phyloP scores from a whole-genome alignment of 2,329 filamentous ascomycete genomes.

The Dactylellina parvicollis region DNA sequence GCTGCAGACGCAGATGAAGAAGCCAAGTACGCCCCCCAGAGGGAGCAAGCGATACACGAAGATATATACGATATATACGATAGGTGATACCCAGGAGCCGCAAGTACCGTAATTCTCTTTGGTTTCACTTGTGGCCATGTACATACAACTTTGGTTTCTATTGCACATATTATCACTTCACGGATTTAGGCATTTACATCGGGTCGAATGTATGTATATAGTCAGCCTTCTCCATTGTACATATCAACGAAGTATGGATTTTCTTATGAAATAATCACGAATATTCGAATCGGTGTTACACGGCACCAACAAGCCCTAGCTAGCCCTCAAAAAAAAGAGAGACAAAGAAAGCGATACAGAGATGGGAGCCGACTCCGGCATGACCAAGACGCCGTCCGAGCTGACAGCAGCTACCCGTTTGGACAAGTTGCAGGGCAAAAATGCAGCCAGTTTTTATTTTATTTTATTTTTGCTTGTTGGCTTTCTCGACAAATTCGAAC shows the following conservation, averaged over 20 bases:
- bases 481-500: not conserved
- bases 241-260: not conserved
- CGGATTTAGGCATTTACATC: not conserved
- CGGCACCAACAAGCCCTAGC: too few relatives aligned
- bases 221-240: not conserved
- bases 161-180: slow-evolving; percentile 5
- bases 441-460: slow-evolving; percentile 2
- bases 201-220: not conserved
- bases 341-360: not conserved
- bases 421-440: slow-evolving; percentile 7
- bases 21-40: not conserved
- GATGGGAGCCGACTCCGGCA: not conserved
- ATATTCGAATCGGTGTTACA: too few relatives aligned
- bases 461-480: not conserved
- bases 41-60: not conserved
- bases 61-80: not conserved
- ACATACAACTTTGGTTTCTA: not conserved
- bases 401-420: slow-evolving; percentile 32
- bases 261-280: too few relatives aligned
- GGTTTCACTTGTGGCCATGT: not conserved
- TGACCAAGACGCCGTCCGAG: not conserved
- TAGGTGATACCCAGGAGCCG: not conserved
- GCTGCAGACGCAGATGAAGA: slow-evolving; percentile 9
- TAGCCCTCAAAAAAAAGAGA: too few relatives aligned
- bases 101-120: not conserved